Conservation (phyloP, 495 filamentous ascomycete genomes). For the Friedmanniomyces endolithicus region DNA sequence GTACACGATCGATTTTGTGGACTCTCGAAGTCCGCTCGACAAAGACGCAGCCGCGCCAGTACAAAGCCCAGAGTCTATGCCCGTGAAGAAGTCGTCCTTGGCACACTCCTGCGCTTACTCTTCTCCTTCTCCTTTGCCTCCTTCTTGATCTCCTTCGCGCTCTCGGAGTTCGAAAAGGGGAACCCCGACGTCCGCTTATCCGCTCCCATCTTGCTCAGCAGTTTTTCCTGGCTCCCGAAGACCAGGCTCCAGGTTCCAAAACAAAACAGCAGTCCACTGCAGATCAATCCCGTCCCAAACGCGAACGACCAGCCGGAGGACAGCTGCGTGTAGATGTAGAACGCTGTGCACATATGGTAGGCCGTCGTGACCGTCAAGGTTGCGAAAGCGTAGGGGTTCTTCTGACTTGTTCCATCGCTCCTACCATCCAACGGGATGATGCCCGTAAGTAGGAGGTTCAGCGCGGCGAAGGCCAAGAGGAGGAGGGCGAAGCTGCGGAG, state of each 20-base stretch:
- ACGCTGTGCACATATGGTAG: conserved; percentile 50
- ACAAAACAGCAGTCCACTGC: conserved; percentile 41
- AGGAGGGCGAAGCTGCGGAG: conserved; percentile 55
- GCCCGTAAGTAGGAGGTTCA: conserved; percentile 60
- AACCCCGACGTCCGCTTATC: conserved; percentile 71
- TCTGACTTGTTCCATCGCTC: conserved; percentile 5
- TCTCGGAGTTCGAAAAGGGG: conserved; percentile 59
- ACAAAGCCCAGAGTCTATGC: neutral
- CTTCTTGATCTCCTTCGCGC: conserved; percentile 11
- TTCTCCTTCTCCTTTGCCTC: conserved; percentile 10
- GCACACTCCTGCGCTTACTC: conserved; percentile 6
- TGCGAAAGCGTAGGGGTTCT: conserved; percentile 56
- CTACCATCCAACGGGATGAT: conserved; percentile 49
- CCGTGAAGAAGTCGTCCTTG: neutral
- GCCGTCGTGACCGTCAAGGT: conserved; percentile 51
- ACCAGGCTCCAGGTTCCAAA: conserved; percentile 63
- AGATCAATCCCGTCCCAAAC: conserved; percentile 44
- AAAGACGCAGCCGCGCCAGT: too few relatives aligned
- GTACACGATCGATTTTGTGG: too few relatives aligned
- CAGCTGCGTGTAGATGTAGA: conserved; percentile 50
- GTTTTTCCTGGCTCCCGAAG: conserved; percentile 53
- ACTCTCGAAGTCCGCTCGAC: too few relatives aligned
- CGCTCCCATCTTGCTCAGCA: conserved; percentile 55
- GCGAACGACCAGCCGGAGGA: conserved; percentile 12
- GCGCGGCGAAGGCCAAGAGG: conserved; percentile 50